Base-by-base conservation (phyloP, 116 monocot species). In the Trichopus zeylanicus region DNA sequence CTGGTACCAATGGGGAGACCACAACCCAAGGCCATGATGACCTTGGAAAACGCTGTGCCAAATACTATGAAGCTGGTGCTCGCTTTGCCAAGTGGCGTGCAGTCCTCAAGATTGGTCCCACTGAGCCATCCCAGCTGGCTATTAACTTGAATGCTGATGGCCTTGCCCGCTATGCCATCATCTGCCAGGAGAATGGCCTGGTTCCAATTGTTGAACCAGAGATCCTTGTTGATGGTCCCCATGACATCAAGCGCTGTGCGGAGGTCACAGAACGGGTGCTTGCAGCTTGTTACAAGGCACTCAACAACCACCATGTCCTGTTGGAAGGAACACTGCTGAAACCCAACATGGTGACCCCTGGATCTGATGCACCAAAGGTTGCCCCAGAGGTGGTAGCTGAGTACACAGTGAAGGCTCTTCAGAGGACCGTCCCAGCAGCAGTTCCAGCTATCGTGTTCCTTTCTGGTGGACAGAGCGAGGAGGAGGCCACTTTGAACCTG, bases 101-200 rank as follows among this genome's bases (percentile, higher is more conserved):
- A n/a, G n/a, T n/a, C n/a, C n/a, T 52, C 52, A 52, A 52, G 52
- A 52, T 52, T 12, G 52, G 52, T 2, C 4, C 3, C 25, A 25
- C 3, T 12, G 52, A 52, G 52, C 52, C 52, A 3, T 52, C 52
- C 4, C 52, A 52, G 19, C 19, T 52, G 15, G 9, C 52, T 6
- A 52, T 52, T 12, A 26, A 52, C 52, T 7, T 25, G 26, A 52
- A 52, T 52, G 52, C 52, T 7, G 26, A 26, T 7, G 52, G 52
- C 16, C 52, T 52, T 21, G 52, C 52, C 6, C 52, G 52, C n/a
- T n/a, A n/a, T n/a, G n/a, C n/a, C n/a, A n/a, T n/a, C n/a, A n/a
- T n/a, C n/a, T n/a, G n/a, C n/a, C 52, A 52, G 24, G 52, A 52
- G 52, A 52, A 52, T 52, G 52, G 52, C 23, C 52, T 52, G 7